Conservation (phyloP, 805 yeast genomes). For the Hanseniaspora vineae region DNA sequence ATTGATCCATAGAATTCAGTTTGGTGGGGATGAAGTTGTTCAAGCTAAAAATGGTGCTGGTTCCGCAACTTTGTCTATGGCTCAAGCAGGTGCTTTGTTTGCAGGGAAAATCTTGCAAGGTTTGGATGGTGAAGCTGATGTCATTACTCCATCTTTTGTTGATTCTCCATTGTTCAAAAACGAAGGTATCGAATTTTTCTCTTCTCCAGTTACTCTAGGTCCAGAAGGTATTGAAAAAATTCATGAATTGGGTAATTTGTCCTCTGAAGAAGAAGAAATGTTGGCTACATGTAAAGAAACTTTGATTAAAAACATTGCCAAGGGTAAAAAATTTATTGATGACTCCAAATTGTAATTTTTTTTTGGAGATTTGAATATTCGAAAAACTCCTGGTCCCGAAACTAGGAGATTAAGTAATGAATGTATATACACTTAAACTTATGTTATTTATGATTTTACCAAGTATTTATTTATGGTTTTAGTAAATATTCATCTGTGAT, state of each 20-base stretch:
- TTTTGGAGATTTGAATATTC: not conserved
- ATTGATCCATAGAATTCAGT: constrained; percentile 79
- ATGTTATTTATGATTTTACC: not conserved
- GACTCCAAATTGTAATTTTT: constrained; percentile 25
- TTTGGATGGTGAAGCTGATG: constrained; percentile 48
- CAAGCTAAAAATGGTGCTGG: constrained; percentile 91
- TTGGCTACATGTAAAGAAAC: constrained; percentile 78
- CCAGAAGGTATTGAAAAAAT: constrained; percentile 76
- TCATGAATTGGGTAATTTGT: constrained; percentile 63
- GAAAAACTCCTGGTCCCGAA: not conserved
- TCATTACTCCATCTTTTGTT: constrained; percentile 57
- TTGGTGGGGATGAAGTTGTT: constrained; percentile 94
- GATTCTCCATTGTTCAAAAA: constrained; percentile 70
- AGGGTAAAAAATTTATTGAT: constrained; percentile 83
- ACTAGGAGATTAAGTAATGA: not conserved
- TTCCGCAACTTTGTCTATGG: constrained; percentile 88
- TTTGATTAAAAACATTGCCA: constrained; percentile 77
- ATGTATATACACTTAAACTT: not conserved
- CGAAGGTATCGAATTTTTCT: constrained; percentile 95
- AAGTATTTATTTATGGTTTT: too few species aligned
- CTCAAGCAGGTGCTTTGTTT: constrained; percentile 77
- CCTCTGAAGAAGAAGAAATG: constrained; percentile 73
- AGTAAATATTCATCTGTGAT: too few species aligned
- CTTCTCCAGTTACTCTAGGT: constrained; percentile 89
- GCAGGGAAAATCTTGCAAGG: constrained; percentile 54